These are phyloP conservation scores for Bisporella sp. DNA, from an alignment of 2,329 filamentous ascomycete species.

Conservation along the genomic window DNA sequence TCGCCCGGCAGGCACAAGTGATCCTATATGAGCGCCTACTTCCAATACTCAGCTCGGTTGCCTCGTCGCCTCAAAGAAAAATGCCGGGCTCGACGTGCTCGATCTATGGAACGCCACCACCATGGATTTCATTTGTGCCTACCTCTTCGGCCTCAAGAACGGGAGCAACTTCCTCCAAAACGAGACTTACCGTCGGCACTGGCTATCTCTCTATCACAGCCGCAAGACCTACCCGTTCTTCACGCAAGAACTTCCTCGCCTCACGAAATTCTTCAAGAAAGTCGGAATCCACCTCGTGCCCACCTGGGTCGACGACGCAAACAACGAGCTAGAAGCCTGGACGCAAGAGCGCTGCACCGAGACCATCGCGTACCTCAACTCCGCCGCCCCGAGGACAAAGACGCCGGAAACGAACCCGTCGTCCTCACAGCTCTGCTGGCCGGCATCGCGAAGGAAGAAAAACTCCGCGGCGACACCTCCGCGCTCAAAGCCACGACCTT, in stretches of 20 bases:
- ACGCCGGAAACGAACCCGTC: conserved; percentile 39
- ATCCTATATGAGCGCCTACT: conserved; percentile 58
- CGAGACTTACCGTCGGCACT: conserved; percentile 48
- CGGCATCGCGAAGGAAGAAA: conserved; percentile 43
- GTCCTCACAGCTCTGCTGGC: conserved; percentile 39
- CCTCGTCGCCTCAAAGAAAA: conserved; percentile 28
- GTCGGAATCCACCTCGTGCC: conserved; percentile 57
- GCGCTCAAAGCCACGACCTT: conserved; percentile 34
- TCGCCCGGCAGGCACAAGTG: conserved; percentile 47
- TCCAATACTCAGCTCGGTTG: conserved; percentile 37
- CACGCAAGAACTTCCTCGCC: conserved; percentile 60
- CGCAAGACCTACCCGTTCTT: conserved; percentile 67
- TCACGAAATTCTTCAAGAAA: conserved; percentile 45
- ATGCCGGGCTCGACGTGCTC: conserved; percentile 44
- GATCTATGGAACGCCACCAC: conserved; percentile 61
- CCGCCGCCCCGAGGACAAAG: conserved; percentile 20
- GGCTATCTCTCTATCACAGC: conserved; percentile 61
- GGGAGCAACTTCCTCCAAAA: conserved; percentile 59
- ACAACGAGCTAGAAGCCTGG: conserved; percentile 63
- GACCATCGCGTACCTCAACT: conserved; percentile 26
- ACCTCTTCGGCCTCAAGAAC: conserved; percentile 62
- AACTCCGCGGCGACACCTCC: conserved; percentile 33
- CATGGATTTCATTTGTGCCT: conserved; percentile 72
- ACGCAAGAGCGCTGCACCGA: conserved; percentile 42
- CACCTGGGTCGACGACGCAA: conserved; percentile 59